These are phyloP conservation scores for Echinosphaeria canescens DNA, from an alignment of 2,329 filamentous ascomycete species.

Conservation along the genomic window DNA sequence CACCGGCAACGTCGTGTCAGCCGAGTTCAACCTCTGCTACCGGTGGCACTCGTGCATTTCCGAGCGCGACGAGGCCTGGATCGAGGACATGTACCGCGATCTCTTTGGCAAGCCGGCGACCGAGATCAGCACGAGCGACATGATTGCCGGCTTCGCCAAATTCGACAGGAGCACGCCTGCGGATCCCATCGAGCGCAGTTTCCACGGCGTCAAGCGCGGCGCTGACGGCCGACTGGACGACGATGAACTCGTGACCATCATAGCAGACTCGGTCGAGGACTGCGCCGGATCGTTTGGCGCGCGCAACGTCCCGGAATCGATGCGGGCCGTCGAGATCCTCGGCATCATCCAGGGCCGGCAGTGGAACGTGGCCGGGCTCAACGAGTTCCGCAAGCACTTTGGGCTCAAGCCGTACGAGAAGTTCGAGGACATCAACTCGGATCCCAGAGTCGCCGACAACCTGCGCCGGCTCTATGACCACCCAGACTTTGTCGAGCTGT, in stretches of 20 bases:
- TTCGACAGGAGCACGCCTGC: too few relatives aligned
- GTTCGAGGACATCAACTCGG: slow-evolving; percentile 70
- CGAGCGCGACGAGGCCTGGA: slow-evolving; percentile 61
- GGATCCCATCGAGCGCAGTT: slow-evolving; percentile 39
- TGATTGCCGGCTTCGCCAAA: slow-evolving; percentile 28
- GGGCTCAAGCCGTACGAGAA: slow-evolving; percentile 52
- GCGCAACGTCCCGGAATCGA: slow-evolving; percentile 49
- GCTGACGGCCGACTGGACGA: slow-evolving; percentile 50
- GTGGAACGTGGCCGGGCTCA: slow-evolving; percentile 61
- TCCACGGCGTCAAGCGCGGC: slow-evolving; percentile 42
- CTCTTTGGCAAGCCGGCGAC: slow-evolving; percentile 37
- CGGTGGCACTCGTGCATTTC: slow-evolving; percentile 69
- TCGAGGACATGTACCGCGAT: slow-evolving; percentile 35
- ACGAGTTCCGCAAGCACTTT: slow-evolving; percentile 73
- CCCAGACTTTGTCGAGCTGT: slow-evolving; percentile 62
- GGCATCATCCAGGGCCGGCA: slow-evolving; percentile 57
- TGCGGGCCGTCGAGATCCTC: slow-evolving; percentile 59
- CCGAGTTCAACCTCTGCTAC: slow-evolving; percentile 79
- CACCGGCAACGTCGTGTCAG: slow-evolving; percentile 64
- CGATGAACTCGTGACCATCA: slow-evolving; percentile 51
- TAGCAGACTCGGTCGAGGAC: slow-evolving; percentile 52
- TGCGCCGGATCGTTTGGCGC: slow-evolving; percentile 54
- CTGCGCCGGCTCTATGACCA: slow-evolving; percentile 52
- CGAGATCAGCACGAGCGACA: slow-evolving; percentile 30
- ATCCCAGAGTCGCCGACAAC: slow-evolving; percentile 44